Evolutionary conservation across 495 filamentous ascomycete genomes (phyloP), one percentile per base, ranked within the genome.

Genomic region (Hypoxylon fuscum): DNA sequence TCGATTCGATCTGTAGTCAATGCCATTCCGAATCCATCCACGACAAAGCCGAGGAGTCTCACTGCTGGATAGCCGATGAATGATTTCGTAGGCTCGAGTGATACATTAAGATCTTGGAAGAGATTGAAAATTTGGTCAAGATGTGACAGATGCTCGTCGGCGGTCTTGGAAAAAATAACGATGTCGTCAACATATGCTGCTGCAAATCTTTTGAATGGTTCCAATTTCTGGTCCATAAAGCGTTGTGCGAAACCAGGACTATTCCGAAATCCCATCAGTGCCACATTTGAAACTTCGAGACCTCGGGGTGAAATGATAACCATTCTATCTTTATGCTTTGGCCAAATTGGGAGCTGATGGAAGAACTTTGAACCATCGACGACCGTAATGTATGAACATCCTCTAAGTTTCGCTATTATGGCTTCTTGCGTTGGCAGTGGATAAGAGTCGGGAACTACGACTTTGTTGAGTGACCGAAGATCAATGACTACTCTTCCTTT

Each of bases 161-260:
- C 15, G 8, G 44, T 21, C 1, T 43, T n/a, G 35, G 12, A 20
- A 35, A 41, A 57, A 1, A 57, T 34, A 3, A 48, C 54, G 1
- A 57, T 10, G 14, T 57, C 54, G 11, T 57, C 44, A 0, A 57
- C 20, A 12, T 57, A 49, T 10, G 52, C 52, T 10, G 9, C 3
- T 0, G 17, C 15, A 12, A 45, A 55, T 0, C 7, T 2, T 6
- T 5, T 18, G 14, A 23, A 31, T 6, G 35, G 45, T 7, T 22
- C 10, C 7, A 59, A n/a, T 9, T 37, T n/a, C 10, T 43, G 35
- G 5, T 59, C 55, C 55, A 59, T 59, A 12, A 50, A 59, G 11
- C 45, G 5, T 14, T 59, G 56, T 0, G 27, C 56, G 11, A 27
- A 52, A 8, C 15, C 27, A 0, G 56, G 29, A 1, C 10, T 17